Percentiles rank a stretch among this genome's conserved stretches.
Conservation (phyloP, 1,284 basidiomycete species). For the Golubevia sp. region DNA sequence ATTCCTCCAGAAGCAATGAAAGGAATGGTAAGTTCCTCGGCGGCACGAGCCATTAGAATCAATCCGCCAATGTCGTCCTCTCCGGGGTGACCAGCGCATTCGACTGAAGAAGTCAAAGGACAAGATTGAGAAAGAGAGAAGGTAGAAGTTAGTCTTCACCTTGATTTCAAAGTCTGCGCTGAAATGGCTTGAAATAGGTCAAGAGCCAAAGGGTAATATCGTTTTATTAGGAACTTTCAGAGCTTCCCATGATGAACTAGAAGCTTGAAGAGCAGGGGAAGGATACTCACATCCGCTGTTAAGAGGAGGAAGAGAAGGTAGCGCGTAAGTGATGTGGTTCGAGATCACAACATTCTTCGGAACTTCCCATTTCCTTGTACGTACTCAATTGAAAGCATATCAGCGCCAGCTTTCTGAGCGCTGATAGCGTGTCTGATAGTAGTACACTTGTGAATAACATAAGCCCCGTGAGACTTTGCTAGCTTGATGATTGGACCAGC, state of each 20-base stretch:
- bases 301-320: no score
- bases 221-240: no score
- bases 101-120: slow-evolving; percentile 11
- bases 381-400: slow-evolving; percentile 70
- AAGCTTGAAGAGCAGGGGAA: no score
- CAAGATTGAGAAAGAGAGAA: slow-evolving; percentile 1
- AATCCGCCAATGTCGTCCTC: slow-evolving; percentile 91
- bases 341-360: no score
- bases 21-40: slow-evolving; percentile 80
- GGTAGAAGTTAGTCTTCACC: not conserved
- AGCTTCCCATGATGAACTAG: no score
- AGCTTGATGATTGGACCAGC: slow-evolving; percentile 79
- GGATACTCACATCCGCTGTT: no score
- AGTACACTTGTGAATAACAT: slow-evolving; percentile 89
- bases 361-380: no score
- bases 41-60: slow-evolving; percentile 86
- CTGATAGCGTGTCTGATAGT: slow-evolving; percentile 69
- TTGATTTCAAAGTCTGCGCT: not conserved
- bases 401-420: slow-evolving; percentile 77
- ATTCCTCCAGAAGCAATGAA: slow-evolving; percentile 83
- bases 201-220: not conserved
- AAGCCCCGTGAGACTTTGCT: slow-evolving; percentile 75
- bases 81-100: slow-evolving; percentile 89
- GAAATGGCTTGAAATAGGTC: not conserved
- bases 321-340: no score